Percentiles rank a stretch among this genome's conserved stretches.
Evolutionary conservation across 768 basidiomycete species (phyloP).

Genomic region (Boletus coccyginus): DNA sequence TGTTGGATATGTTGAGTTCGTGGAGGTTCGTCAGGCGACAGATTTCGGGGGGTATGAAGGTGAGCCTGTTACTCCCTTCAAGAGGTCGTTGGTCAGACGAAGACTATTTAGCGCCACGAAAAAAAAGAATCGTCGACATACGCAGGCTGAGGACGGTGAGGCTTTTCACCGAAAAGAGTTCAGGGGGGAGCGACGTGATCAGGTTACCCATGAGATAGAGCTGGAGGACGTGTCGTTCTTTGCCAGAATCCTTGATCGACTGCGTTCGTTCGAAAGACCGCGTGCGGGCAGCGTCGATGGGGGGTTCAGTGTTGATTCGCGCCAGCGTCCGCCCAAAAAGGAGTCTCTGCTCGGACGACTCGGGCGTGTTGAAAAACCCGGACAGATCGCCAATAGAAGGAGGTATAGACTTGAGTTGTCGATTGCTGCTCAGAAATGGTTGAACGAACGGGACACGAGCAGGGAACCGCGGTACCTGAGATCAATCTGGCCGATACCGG

Average conservation of each 20-base stretch:
- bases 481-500: conserved; percentile 47
- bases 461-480: conserved; percentile 45
- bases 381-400: conserved; percentile 43
- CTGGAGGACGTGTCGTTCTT: conserved; percentile 49
- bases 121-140: conserved; percentile 34
- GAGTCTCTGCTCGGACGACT: conserved; percentile 30
- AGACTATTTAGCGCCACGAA: background rate
- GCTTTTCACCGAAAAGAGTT: conserved; percentile 54
- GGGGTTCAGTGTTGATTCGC: conserved; percentile 38
- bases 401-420: conserved; percentile 48
- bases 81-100: background rate
- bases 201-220: conserved; percentile 55
- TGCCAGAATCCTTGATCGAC: conserved; percentile 32
- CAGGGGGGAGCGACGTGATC: conserved; percentile 52
- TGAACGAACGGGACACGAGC: conserved; percentile 10
- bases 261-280: conserved; percentile 27
- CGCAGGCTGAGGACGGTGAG: conserved; percentile 63
- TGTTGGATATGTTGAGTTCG: conserved; percentile 61
- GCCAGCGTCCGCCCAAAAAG: conserved; percentile 26
- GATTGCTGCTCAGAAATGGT: conserved; percentile 28
- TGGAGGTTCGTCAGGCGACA: conserved; percentile 48
- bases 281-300: conserved; percentile 16
- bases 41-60: conserved; percentile 62
- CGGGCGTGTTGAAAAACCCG: conserved; percentile 44
- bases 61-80: conserved; percentile 56